These are phyloP conservation scores for Sphagnum contortum DNA, from an alignment of 225 moss, liverwort and hornwort genomes.

Conservation along the genomic window DNA sequence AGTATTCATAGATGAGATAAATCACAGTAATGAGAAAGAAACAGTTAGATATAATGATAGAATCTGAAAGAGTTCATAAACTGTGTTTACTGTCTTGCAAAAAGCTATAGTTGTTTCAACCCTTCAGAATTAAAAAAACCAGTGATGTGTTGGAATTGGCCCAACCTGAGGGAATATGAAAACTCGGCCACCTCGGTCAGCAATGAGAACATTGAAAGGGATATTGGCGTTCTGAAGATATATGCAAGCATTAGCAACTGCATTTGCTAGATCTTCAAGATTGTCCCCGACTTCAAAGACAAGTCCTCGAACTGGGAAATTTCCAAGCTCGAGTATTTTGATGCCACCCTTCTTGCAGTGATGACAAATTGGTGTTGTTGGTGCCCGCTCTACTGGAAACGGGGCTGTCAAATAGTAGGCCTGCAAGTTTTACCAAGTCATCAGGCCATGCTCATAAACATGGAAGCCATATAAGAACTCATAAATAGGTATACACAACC, in stretches of 20 bases:
- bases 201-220: conserved; percentile 73
- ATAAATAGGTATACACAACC: background rate
- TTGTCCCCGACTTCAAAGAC: conserved; percentile 62
- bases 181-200: conserved; percentile 54
- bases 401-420: conserved; percentile 65
- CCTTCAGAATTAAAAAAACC: too few species aligned
- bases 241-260: conserved; percentile 57
- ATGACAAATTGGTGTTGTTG: conserved; percentile 13
- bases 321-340: conserved; percentile 52
- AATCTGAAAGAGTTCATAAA: too few species aligned
- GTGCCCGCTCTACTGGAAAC: conserved; percentile 74
- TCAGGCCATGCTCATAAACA: too few species aligned
- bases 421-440: conserved; percentile 14
- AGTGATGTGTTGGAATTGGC: too few species aligned
- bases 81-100: too few species aligned
- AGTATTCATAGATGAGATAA: background rate
- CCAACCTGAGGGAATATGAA: conserved; percentile 72
- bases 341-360: conserved; percentile 41
- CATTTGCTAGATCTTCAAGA: conserved; percentile 54
- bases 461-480: background rate
- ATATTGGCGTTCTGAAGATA: conserved; percentile 57
- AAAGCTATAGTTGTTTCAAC: too few species aligned
- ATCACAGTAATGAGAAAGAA: background rate
- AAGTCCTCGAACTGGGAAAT: conserved; percentile 62
- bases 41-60: background rate